Percentiles rank a stretch among this genome's conserved stretches.
phyloP scores from a whole-genome alignment of 139 green algal species.

The Trebouxia sp. region DNA sequence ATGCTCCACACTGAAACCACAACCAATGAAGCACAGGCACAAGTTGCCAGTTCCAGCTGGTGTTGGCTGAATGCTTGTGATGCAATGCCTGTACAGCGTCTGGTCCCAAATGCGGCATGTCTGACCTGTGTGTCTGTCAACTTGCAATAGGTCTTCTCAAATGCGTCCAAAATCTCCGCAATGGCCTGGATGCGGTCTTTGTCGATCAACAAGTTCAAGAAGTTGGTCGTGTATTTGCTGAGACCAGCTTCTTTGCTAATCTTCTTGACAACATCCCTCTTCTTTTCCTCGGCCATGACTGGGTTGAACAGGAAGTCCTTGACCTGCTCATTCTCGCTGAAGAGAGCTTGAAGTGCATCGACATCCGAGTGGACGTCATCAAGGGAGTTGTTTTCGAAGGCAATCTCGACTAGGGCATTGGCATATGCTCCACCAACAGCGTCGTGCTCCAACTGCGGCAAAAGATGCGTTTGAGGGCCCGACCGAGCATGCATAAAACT shows the following conservation, averaged over 20 bases:
- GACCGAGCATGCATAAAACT: not conserved
- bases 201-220: slow-evolving; percentile 94
- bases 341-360: slow-evolving; percentile 60
- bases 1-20: too few relatives aligned
- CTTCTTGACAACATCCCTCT: slow-evolving; percentile 85
- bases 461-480: not conserved
- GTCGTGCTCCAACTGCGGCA: slow-evolving; percentile 37
- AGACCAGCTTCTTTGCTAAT: slow-evolving; percentile 84
- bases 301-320: slow-evolving; percentile 88
- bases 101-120: too few relatives aligned
- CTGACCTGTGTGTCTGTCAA: slow-evolving; percentile 94
- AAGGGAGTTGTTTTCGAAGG: slow-evolving; percentile 79
- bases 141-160: slow-evolving; percentile 94
- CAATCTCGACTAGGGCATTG: slow-evolving; percentile 92
- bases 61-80: too few relatives aligned
- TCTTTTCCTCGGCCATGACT: slow-evolving; percentile 77
- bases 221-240: slow-evolving; percentile 90
- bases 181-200: slow-evolving; percentile 84
- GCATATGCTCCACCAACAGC: slow-evolving; percentile 83
- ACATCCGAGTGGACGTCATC: slow-evolving; percentile 88
- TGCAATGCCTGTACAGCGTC: too few relatives aligned
- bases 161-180: slow-evolving; percentile 85
- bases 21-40: too few relatives aligned
- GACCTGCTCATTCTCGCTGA: slow-evolving; percentile 64
- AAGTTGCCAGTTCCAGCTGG: too few relatives aligned